Percentiles rank a stretch among this genome's conserved stretches.
These are phyloP conservation scores for Rauvolfia tetraphylla DNA, from an alignment of 257 asterid genomes.

Conservation along the genomic window DNA sequence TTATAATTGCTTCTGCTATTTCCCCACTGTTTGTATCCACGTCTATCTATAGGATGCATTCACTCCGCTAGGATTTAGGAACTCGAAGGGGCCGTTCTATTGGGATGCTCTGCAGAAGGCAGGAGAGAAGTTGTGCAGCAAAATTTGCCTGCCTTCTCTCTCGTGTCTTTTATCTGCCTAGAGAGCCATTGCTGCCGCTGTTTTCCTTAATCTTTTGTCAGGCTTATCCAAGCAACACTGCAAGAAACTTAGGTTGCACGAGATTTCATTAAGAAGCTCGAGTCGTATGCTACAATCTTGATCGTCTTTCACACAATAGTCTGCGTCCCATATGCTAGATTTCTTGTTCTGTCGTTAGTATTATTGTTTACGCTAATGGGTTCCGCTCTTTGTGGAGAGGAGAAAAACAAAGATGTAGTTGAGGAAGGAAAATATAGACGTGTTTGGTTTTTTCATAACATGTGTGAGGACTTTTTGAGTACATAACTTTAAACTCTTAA, in stretches of 20 bases:
- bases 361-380: not conserved
- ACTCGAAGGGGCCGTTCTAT: not conserved
- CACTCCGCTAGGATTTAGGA: not conserved
- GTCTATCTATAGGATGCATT: constrained; percentile 1
- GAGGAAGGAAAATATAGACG: too few species aligned
- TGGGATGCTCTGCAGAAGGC: not conserved
- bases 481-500: too few species aligned
- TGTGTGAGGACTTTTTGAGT: too few species aligned
- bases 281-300: not conserved
- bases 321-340: constrained; percentile 19
- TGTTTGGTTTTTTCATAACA: too few species aligned
- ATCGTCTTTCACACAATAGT: not conserved
- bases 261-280: constrained; percentile 22
- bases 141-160: constrained; percentile 41
- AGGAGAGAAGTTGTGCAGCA: not conserved
- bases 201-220: constrained; percentile 18
- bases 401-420: too few species aligned
- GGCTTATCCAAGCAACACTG: constrained; percentile 50
- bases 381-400: not conserved
- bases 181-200: constrained; percentile 22
- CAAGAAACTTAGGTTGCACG: constrained; percentile 36
- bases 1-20: constrained; percentile 28
- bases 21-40: constrained; percentile 10
- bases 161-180: constrained; percentile 37
- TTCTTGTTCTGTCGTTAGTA: constrained; percentile 13